Conservation (phyloP, 129 eudicot species). For the Flaveria sonorensis region DNA sequence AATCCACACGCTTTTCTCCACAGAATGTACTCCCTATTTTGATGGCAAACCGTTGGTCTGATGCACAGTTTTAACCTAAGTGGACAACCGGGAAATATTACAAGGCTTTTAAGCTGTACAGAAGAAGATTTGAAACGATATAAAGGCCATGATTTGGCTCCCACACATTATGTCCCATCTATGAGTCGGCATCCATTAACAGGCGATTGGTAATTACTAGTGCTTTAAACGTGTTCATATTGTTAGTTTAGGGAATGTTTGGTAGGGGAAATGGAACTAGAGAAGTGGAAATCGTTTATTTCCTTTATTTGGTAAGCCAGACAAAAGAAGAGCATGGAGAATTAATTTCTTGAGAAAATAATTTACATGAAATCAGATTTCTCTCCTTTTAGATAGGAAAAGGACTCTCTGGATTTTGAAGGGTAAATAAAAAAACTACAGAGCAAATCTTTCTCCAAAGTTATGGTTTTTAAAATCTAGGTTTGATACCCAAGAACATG, state of each 20-base stretch:
- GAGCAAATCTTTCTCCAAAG: not conserved
- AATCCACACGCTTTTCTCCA: slow-evolving; percentile 89
- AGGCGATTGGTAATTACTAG: slow-evolving; percentile 71
- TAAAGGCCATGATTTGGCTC: slow-evolving; percentile 90
- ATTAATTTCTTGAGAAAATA: not conserved
- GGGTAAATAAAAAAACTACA: not conserved
- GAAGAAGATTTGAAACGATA: slow-evolving; percentile 78
- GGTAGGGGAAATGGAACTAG: not conserved
- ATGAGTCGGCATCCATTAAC: slow-evolving; percentile 95
- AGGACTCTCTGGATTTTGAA: not conserved
- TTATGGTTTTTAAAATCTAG: not conserved
- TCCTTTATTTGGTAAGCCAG: not conserved
- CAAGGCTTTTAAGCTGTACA: slow-evolving; percentile 93
- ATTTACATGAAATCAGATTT: not conserved
- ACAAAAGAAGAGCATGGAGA: not conserved
- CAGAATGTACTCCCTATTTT: slow-evolving; percentile 83
- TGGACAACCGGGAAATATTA: slow-evolving; percentile 94
- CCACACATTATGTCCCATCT: slow-evolving; percentile 96
- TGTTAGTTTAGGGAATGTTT: not conserved
- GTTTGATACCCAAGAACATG: not conserved
- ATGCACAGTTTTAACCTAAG: slow-evolving; percentile 84
- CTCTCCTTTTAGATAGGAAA: not conserved
- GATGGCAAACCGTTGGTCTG: slow-evolving; percentile 99
- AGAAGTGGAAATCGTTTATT: not conserved
- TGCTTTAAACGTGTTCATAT: slow-evolving; percentile 2